A percentile compares a stretch with the other conserved stretches of the same genome.
Conservation (phyloP, 805 yeast genomes). For the Metschnikowia arizonensis region DNA sequence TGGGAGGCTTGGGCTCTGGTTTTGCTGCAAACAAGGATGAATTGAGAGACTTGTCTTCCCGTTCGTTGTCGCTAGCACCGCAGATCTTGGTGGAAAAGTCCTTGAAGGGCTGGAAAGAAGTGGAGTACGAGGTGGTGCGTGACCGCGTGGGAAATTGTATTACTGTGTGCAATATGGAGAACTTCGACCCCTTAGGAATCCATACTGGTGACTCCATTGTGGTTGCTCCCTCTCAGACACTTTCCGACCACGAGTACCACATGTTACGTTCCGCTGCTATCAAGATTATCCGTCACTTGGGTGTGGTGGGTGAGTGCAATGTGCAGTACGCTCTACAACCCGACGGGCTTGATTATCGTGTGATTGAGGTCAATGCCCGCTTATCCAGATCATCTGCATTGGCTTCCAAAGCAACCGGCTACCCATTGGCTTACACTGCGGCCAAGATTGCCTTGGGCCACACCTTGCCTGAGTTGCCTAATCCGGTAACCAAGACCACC, state of each 20-base stretch:
- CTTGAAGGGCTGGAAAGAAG: conserved; percentile 98
- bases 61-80: conserved; percentile 84
- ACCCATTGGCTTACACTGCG: conserved; percentile 97
- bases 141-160: conserved; percentile 96
- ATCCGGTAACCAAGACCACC: conserved; percentile 94
- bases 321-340: conserved; percentile 97
- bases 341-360: conserved; percentile 91
- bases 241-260: conserved; percentile 95
- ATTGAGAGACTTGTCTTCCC: conserved; percentile 81
- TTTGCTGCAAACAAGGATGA: conserved; percentile 84
- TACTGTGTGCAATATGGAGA: conserved; percentile 98
- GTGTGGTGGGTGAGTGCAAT: conserved; percentile 99
- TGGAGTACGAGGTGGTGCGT: conserved; percentile 97
- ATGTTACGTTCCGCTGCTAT: conserved; percentile 98
- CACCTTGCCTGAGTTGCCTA: conserved; percentile 91
- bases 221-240: conserved; percentile 97
- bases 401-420: conserved; percentile 98
- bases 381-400: conserved; percentile 95
- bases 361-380: conserved; percentile 96
- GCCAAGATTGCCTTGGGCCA: conserved; percentile 95
- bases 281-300: conserved; percentile 94
- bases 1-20: conserved; percentile 98
- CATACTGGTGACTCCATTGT: conserved; percentile 99
- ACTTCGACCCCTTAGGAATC: conserved; percentile 95
- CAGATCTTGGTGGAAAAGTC: conserved; percentile 96